Conservation (phyloP, 441 rosid genomes). For the Gossypium lobatum region DNA sequence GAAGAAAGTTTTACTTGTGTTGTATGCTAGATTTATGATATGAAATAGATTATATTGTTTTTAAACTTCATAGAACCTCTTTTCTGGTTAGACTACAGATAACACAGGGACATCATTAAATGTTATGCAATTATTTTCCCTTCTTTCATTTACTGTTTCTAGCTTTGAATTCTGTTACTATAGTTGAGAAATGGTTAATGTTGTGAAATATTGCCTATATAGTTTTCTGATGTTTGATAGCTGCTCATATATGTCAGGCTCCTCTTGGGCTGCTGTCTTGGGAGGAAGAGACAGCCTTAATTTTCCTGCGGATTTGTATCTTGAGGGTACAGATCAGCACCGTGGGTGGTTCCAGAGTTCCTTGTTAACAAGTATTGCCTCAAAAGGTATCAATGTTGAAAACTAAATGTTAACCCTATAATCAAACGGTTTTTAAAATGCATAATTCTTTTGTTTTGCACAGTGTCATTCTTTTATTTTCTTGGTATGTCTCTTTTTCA, state of each 20-base stretch:
- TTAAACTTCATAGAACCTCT: not conserved
- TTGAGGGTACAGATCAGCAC: slow-evolving; percentile 99
- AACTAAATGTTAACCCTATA: not conserved
- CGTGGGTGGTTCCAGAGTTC: slow-evolving; percentile 99
- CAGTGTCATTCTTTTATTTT: not conserved
- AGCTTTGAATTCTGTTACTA: slow-evolving; percentile 9
- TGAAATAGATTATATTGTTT: not conserved
- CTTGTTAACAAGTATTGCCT: slow-evolving; percentile 80
- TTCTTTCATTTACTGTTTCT: slow-evolving; percentile 3
- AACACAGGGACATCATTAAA: not conserved
- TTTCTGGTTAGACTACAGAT: not conserved
- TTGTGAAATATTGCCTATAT: slow-evolving; percentile 13
- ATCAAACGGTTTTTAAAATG: not conserved
- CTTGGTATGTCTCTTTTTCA: not conserved
- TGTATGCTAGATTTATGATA: not conserved
- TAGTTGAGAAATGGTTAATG: slow-evolving; percentile 6
- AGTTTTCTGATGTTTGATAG: slow-evolving; percentile 17
- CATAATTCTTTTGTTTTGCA: not conserved
- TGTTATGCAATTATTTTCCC: slow-evolving; percentile 4
- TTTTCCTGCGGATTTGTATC: slow-evolving; percentile 87
- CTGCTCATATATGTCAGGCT: slow-evolving; percentile 44
- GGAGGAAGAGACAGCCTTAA: slow-evolving; percentile 59
- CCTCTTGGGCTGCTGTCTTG: slow-evolving; percentile 98
- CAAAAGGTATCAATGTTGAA: slow-evolving; percentile 46
- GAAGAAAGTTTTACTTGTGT: not conserved